These are phyloP conservation scores for Aulographum hederae DNA, from an alignment of 2,329 filamentous ascomycete species.

Conservation along the genomic window DNA sequence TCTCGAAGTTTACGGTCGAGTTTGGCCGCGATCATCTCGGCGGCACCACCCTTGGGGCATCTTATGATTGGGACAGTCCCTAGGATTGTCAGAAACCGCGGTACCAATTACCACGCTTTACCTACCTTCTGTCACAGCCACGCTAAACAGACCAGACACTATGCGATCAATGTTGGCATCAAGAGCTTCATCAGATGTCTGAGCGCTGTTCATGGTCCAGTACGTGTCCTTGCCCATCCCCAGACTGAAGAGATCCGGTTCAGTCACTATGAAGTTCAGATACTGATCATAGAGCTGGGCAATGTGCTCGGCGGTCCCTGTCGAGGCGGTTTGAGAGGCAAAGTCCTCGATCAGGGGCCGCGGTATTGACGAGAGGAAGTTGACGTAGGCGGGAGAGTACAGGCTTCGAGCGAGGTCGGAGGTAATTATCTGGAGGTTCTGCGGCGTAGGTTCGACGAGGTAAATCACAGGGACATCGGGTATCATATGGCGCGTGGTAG, in stretches of 20 bases:
- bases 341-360: conserved; percentile 88
- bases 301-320: conserved; percentile 75
- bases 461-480: conserved; percentile 95
- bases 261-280: conserved; percentile 89
- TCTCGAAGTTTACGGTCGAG: conserved; percentile 91
- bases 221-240: conserved; percentile 89
- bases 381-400: conserved; percentile 88
- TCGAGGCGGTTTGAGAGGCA: conserved; percentile 66
- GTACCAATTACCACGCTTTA: conserved; percentile 4
- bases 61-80: conserved; percentile 88
- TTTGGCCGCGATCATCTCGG: conserved; percentile 85
- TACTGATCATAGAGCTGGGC: conserved; percentile 93
- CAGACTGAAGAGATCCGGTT: conserved; percentile 87
- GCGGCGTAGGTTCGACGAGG: conserved; percentile 70
- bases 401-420: conserved; percentile 70
- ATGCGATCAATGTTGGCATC: conserved; percentile 78
- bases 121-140: conserved; percentile 91
- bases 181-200: conserved; percentile 77
- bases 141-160: conserved; percentile 91
- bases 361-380: conserved; percentile 88
- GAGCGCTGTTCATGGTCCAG: conserved; percentile 87
- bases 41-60: conserved; percentile 80
- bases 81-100: conserved; percentile 14
- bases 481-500: conserved; percentile 68
- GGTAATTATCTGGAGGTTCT: conserved; percentile 70